Percentiles rank a stretch among this genome's conserved stretches.
Evolutionary conservation across 2,329 filamentous ascomycete species (phyloP).

Genomic region (Dactylellina sp.): DNA sequence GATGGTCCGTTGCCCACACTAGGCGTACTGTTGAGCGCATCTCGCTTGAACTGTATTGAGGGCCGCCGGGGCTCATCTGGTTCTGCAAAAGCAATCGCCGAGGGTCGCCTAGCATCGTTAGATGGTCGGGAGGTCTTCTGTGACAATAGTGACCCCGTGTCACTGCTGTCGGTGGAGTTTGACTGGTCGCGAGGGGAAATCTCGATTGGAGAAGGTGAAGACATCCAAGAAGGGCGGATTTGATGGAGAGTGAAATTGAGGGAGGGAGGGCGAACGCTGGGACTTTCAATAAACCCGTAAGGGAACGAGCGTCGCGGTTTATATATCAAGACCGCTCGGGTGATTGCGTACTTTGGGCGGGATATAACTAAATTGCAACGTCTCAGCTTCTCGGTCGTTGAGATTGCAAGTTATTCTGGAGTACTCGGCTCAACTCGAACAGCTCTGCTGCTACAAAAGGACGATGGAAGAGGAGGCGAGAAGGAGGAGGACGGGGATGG

Average conservation of each 20-base stretch:
- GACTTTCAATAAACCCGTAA: background rate
- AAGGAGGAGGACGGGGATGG: background rate
- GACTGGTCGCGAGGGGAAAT: constrained; percentile 47
- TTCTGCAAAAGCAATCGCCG: constrained; percentile 52
- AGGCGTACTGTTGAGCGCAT: constrained; percentile 35
- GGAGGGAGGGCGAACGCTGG: background rate
- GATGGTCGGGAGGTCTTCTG: constrained; percentile 32
- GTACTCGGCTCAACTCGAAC: background rate
- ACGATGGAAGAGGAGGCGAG: background rate
- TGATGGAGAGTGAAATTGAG: constrained; percentile 15
- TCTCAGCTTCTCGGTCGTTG: too few relatives aligned
- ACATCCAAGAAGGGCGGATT: constrained; percentile 51
- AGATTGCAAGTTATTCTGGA: too few relatives aligned
- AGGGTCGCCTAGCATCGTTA: constrained; percentile 45
- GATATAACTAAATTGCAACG: too few relatives aligned
- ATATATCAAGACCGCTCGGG: background rate
- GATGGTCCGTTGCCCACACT: constrained; percentile 44
- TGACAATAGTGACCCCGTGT: constrained; percentile 42
- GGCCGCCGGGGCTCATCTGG: constrained; percentile 50
- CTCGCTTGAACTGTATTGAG: constrained; percentile 55
- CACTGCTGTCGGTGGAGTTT: constrained; percentile 51
- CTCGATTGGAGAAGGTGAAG: constrained; percentile 49
- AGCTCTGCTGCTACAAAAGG: background rate
- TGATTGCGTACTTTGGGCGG: too few relatives aligned
- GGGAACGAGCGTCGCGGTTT: background rate